Percentiles rank a stretch among this genome's conserved stretches.
These are phyloP conservation scores for Trichoderma sp. DNA, from an alignment of 2,329 filamentous ascomycete genomes.

Conservation along the genomic window DNA sequence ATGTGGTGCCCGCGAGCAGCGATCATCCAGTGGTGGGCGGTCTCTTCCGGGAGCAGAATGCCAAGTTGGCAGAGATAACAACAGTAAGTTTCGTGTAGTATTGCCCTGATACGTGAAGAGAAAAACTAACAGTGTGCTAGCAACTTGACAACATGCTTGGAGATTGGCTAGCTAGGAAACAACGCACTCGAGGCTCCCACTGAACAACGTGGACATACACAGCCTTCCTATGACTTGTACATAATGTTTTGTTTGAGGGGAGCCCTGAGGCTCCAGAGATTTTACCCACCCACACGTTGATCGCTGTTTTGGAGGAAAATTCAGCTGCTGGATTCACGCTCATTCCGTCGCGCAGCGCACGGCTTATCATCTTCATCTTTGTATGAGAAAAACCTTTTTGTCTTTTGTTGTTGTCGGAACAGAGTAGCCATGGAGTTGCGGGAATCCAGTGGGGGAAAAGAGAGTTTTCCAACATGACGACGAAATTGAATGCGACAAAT, in stretches of 20 bases:
- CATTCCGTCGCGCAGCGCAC: not conserved
- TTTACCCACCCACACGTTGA: constrained; percentile 11
- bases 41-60: constrained; percentile 83
- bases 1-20: constrained; percentile 71
- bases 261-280: not conserved
- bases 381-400: not conserved
- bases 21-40: constrained; percentile 81
- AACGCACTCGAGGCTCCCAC: constrained; percentile 54
- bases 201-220: not conserved
- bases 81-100: constrained; percentile 49
- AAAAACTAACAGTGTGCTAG: constrained; percentile 35
- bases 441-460: not conserved
- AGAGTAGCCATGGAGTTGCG: constrained; percentile 2
- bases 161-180: constrained; percentile 72
- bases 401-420: not conserved
- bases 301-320: not conserved
- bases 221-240: constrained; percentile 6
- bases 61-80: constrained; percentile 81
- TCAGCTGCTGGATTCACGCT: constrained; percentile 14
- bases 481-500: constrained; percentile 1
- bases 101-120: not conserved
- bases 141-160: constrained; percentile 85
- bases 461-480: constrained; percentile 1
- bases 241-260: constrained; percentile 5
- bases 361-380: constrained; percentile 1